Evolutionary conservation across 164 flowering plant genomes (phyloP), one percentile per base, ranked within the genome.

Genomic region (Dillenia turbinata): DNA sequence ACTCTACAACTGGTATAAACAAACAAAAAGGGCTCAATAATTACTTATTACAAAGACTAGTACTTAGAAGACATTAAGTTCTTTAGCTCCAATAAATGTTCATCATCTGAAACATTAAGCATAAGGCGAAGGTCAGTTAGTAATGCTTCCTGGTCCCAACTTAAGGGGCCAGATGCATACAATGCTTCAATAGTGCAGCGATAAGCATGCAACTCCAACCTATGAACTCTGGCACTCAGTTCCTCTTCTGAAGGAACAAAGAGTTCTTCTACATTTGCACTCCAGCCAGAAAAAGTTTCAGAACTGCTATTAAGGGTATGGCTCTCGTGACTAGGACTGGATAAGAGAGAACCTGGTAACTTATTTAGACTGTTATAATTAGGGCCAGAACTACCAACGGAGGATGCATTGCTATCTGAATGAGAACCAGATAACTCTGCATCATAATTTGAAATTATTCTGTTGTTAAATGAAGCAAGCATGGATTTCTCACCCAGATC

Each of bases 111-210:
- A 69, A 93, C 85, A 63, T 87, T 76, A 66, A 93, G 92, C 3
- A 73, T 73, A 67, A 87, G 77, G 52, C 97, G 96, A 59, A 93
- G 95, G 73, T 88, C 82, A 46, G 96, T 93, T 75, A 93, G 61
- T 66, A 87, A 60, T 22, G 79, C 75, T 81, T 93, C 97, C 57
- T 81, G 84, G 64, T 93, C 98, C 98, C 98, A 93, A 79, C 87
- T 93, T 73, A 90, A 76, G 68, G 94, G 94, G 46, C 98, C 97
- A 59, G 89, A 88, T 57, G 92, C 92, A 82, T 83, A 81, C 61
- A 90, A 78, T 65, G 90, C 96, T 74, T 76, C 89, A 61, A 93
- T 73, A 22, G 92, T 90, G 73, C 86, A 77, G 56, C 86, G 88
- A 63, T 90, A 93, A 53, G 94, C 97, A 72, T 81, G 86, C 84